Evolutionary conservation across 1,284 basidiomycete species (phyloP).

Genomic region (Ustilago xerochloae): DNA sequence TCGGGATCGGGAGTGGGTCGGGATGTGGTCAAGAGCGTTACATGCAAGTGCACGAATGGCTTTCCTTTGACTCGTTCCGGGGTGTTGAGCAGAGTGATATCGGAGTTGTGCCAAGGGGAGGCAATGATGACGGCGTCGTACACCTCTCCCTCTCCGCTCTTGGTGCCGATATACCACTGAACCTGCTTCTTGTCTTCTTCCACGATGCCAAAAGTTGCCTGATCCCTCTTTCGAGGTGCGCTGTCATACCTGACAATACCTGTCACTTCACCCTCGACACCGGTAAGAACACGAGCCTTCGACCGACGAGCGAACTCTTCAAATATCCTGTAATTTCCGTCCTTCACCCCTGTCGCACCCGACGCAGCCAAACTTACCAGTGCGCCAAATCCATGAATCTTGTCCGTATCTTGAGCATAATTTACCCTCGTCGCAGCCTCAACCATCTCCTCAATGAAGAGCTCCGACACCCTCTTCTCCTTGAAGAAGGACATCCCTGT

Average conservation of each 20-base stretch:
- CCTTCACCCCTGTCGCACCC: slow-evolving; percentile 77
- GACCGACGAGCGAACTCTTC: slow-evolving; percentile 80
- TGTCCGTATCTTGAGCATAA: slow-evolving; percentile 78
- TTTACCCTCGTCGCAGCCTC: slow-evolving; percentile 88
- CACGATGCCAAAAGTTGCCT: too few relatives aligned
- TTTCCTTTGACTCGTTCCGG: slow-evolving; percentile 74
- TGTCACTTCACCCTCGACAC: slow-evolving; percentile 59
- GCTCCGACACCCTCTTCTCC: slow-evolving; percentile 44
- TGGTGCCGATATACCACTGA: slow-evolving; percentile 63
- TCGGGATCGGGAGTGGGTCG: slow-evolving; percentile 74
- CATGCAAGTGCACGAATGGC: slow-evolving; percentile 85
- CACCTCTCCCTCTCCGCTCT: slow-evolving; percentile 54
- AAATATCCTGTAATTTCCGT: slow-evolving; percentile 89
- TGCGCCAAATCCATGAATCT: slow-evolving; percentile 84
- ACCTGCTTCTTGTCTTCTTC: neutral
- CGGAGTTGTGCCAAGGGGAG: slow-evolving; percentile 62
- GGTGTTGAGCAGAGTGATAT: slow-evolving; percentile 64
- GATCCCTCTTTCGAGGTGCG: neutral
- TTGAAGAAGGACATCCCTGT: slow-evolving; percentile 65
- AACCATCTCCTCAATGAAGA: slow-evolving; percentile 77
- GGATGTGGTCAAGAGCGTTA: slow-evolving; percentile 86
- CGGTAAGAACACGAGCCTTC: slow-evolving; percentile 69
- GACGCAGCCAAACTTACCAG: slow-evolving; percentile 78
- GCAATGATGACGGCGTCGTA: slow-evolving; percentile 65
- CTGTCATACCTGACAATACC: slow-evolving; percentile 56